Evolutionary conservation across 805 yeast genomes (phyloP).

Genomic region (Ogataea trehalophila): DNA sequence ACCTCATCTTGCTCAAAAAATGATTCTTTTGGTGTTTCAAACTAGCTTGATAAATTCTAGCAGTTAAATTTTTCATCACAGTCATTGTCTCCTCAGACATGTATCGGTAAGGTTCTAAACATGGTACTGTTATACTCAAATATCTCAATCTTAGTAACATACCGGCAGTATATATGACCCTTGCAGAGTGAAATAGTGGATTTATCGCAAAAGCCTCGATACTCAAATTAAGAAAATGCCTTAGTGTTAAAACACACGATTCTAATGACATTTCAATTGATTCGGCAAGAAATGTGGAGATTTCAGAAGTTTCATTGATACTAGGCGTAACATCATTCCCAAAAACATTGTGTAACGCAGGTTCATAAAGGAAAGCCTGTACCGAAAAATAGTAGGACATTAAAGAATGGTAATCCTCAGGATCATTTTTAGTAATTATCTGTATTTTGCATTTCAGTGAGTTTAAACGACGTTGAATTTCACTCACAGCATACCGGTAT

Average conservation of each 20-base stretch:
- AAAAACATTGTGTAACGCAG: constrained; percentile 25
- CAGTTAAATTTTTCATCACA: constrained; percentile 22
- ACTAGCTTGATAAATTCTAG: constrained; percentile 25
- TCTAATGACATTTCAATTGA: constrained; percentile 48
- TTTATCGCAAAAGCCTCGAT: constrained; percentile 46
- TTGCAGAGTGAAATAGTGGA: constrained; percentile 53
- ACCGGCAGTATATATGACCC: constrained; percentile 63
- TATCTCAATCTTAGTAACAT: constrained; percentile 54
- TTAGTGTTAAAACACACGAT: constrained; percentile 48
- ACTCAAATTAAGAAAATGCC: constrained; percentile 41
- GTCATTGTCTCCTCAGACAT: constrained; percentile 42
- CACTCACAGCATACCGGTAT: constrained; percentile 38
- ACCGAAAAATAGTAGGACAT: constrained; percentile 55
- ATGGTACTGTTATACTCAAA: constrained; percentile 49
- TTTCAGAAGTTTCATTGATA: constrained; percentile 5
- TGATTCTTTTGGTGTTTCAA: constrained; percentile 40
- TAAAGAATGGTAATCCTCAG: constrained; percentile 34
- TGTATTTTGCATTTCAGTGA: constrained; percentile 35
- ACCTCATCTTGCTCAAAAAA: constrained; percentile 47
- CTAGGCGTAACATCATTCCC: constrained; percentile 6
- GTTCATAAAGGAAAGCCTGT: constrained; percentile 64
- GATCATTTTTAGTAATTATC: constrained; percentile 16
- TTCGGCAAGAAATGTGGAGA: constrained; percentile 30
- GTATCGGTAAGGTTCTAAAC: constrained; percentile 37
- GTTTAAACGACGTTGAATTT: constrained; percentile 45